Conservation (phyloP, 2,329 filamentous ascomycete genomes). For the Epicoccum nigrum region DNA sequence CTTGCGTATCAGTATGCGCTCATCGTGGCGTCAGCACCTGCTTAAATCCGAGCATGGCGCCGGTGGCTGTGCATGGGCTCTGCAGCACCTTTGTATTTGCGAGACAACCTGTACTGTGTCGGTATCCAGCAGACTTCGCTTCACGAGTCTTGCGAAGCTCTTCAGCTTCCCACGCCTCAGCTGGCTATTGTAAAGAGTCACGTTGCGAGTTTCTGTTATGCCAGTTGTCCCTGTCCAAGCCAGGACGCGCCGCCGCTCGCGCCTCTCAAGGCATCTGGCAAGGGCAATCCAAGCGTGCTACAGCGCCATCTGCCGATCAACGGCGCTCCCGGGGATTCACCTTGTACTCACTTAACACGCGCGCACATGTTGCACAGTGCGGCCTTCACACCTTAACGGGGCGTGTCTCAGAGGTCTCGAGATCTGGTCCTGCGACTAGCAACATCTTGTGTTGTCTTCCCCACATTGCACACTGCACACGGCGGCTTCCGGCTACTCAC, state of each 20-base stretch:
- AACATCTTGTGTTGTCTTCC: slow-evolving; percentile 5
- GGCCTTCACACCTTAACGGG: slow-evolving; percentile 1
- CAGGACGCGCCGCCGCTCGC: neutral
- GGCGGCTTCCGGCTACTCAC: no score
- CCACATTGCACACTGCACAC: no score
- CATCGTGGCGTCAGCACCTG: slow-evolving; percentile 16
- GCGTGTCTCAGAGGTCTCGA: slow-evolving; percentile 15
- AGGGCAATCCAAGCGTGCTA: neutral
- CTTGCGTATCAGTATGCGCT: slow-evolving; percentile 10
- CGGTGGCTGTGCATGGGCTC: slow-evolving; percentile 4
- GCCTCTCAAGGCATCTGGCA: neutral
- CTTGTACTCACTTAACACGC: neutral
- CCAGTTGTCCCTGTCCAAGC: neutral
- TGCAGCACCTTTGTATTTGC: no score
- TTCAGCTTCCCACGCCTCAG: neutral
- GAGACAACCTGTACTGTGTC: no score
- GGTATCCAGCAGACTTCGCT: no score
- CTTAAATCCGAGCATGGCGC: slow-evolving; percentile 4
- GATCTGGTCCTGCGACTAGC: slow-evolving; percentile 9
- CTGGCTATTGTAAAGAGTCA: neutral
- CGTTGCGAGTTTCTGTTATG: no score
- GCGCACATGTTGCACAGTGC: slow-evolving; percentile 3
- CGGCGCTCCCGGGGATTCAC: neutral
- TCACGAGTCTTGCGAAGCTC: neutral
- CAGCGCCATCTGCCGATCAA: slow-evolving; percentile 4